phyloP scores from a whole-genome alignment of 805 yeast species.

The Candida xiaguanensis region DNA sequence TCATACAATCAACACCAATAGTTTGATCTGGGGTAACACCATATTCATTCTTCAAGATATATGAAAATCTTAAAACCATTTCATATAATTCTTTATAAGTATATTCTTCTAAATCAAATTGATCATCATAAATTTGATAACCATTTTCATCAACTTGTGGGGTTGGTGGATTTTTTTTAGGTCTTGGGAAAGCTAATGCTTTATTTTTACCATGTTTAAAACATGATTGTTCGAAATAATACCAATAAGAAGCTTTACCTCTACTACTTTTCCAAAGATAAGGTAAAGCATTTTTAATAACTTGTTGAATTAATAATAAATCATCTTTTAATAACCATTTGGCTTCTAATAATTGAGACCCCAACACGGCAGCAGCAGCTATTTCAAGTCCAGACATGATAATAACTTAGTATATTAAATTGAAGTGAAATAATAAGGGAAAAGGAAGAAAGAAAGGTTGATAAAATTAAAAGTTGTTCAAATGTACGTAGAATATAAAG shows the following conservation, averaged over 20 bases:
- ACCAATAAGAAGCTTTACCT: conserved; percentile 63
- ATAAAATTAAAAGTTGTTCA: not conserved
- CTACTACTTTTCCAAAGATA: conserved; percentile 35
- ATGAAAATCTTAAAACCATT: conserved; percentile 61
- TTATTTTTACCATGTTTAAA: conserved; percentile 42
- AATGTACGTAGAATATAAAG: too few relatives aligned
- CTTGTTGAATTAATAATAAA: conserved; percentile 44
- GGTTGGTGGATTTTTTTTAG: conserved; percentile 27
- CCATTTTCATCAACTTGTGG: conserved; percentile 26
- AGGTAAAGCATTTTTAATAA: conserved; percentile 36
- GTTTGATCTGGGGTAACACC: conserved; percentile 64
- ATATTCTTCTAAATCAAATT: conserved; percentile 56
- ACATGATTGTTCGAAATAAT: conserved; percentile 59
- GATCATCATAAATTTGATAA: conserved; percentile 45
- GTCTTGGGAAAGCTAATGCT: conserved; percentile 65
- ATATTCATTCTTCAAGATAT: conserved; percentile 58
- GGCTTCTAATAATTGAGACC: conserved; percentile 45
- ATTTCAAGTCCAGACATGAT: conserved; percentile 35
- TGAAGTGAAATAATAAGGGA: not conserved
- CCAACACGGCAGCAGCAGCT: conserved; percentile 40
- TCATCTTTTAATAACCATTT: conserved; percentile 51
- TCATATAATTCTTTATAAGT: conserved; percentile 71
- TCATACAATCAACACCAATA: conserved; percentile 73
- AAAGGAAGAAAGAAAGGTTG: not conserved
- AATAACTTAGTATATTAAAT: too few relatives aligned